Conservation (phyloP, 164 flowering plant species). For the Magnolia sinica region DNA sequence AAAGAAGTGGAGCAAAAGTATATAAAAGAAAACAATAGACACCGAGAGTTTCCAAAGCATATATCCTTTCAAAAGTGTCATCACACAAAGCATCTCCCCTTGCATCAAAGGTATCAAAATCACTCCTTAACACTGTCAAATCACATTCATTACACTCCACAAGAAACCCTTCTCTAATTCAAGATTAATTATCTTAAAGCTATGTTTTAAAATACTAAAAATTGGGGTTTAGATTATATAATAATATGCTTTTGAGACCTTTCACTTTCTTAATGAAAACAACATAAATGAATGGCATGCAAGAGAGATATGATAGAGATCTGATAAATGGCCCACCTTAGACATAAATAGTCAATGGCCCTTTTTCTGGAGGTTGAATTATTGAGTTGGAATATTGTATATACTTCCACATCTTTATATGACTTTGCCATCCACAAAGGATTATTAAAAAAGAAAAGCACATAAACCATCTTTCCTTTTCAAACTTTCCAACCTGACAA, state of each 20-base stretch:
- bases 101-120: background rate
- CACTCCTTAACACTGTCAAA: background rate
- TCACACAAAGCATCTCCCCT: background rate
- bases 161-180: background rate
- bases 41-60: background rate
- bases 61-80: background rate
- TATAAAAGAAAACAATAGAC: background rate
- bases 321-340: background rate
- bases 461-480: background rate
- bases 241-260: background rate
- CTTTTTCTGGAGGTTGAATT: background rate
- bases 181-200: background rate
- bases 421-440: background rate
- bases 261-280: background rate
- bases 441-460: background rate
- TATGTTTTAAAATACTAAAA: too few relatives aligned
- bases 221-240: background rate
- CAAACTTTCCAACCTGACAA: background rate
- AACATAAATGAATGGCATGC: background rate
- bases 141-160: background rate
- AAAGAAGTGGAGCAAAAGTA: background rate
- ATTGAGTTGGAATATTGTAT: conserved; percentile 7
- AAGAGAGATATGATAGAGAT: background rate
- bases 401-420: background rate
- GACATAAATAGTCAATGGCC: background rate